Percentiles rank a stretch among this genome's conserved stretches.
phyloP scores from a whole-genome alignment of 2,329 filamentous ascomycete species.

The Sporothrix sp. region DNA sequence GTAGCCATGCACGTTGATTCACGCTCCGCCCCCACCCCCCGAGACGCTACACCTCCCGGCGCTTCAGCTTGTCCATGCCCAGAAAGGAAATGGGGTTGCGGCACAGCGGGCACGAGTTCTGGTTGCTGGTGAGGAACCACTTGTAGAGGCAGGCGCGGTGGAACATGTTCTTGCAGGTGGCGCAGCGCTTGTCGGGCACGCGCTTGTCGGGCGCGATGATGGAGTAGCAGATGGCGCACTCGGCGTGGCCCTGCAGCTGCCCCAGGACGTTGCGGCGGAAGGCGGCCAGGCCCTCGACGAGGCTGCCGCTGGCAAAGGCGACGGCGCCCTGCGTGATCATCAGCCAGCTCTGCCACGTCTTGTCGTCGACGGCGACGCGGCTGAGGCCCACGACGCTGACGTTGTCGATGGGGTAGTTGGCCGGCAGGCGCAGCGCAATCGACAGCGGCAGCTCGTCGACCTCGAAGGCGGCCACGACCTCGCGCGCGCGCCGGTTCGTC shows the following conservation, averaged over 20 bases:
- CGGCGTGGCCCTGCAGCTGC: slow-evolving; percentile 81
- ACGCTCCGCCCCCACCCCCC: too few species aligned
- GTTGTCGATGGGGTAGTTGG: slow-evolving; percentile 70
- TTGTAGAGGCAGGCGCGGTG: slow-evolving; percentile 85
- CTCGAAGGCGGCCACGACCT: slow-evolving; percentile 75
- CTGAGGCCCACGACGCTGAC: slow-evolving; percentile 69
- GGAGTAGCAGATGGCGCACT: slow-evolving; percentile 95
- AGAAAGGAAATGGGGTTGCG: slow-evolving; percentile 69
- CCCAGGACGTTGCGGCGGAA: slow-evolving; percentile 83
- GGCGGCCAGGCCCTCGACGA: slow-evolving; percentile 76
- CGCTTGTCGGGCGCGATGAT: slow-evolving; percentile 84
- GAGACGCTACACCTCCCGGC: too few species aligned
- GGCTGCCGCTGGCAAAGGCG: slow-evolving; percentile 78
- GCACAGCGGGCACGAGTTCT: slow-evolving; percentile 86
- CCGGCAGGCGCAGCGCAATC: slow-evolving; percentile 72
- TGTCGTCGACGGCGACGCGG: slow-evolving; percentile 78
- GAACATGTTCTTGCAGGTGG: slow-evolving; percentile 89
- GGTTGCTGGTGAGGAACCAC: slow-evolving; percentile 93
- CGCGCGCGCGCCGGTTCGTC: slow-evolving; percentile 58
- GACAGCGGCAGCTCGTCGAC: slow-evolving; percentile 79
- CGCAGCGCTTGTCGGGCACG: slow-evolving; percentile 83
- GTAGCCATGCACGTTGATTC: too few species aligned
- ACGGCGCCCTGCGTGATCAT: slow-evolving; percentile 85
- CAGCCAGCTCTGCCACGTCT: slow-evolving; percentile 89
- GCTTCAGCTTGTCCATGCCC: slow-evolving; percentile 10